Conservation (phyloP, 2,329 filamentous ascomycete species). For the Aspergillus sergii region DNA sequence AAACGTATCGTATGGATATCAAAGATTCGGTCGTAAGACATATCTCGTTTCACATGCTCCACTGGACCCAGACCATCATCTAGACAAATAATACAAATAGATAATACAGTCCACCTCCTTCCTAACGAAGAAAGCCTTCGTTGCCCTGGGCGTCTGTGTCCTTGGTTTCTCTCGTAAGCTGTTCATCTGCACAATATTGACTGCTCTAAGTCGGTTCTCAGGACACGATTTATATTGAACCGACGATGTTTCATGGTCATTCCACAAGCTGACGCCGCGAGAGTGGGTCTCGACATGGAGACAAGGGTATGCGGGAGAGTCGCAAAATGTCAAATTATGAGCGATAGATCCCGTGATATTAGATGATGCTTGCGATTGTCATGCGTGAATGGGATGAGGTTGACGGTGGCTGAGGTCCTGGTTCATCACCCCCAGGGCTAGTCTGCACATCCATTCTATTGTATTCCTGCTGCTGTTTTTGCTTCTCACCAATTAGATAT, state of each 20-base stretch:
- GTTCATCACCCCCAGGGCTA: constrained; percentile 22
- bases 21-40: constrained; percentile 14
- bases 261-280: not conserved
- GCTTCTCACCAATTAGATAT: constrained; percentile 55
- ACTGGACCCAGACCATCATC: not conserved
- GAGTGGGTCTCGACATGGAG: not conserved
- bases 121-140: not conserved
- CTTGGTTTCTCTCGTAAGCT: not conserved
- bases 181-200: not conserved
- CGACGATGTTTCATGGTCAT: not conserved
- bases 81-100: constrained; percentile 9
- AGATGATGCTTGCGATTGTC: constrained; percentile 52
- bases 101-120: not conserved
- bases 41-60: constrained; percentile 25
- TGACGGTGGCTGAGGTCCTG: constrained; percentile 28
- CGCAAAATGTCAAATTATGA: not conserved
- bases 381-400: constrained; percentile 44
- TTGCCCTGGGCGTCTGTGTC: not conserved
- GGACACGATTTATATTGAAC: not conserved
- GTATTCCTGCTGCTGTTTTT: constrained; percentile 29
- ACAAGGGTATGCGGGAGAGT: not conserved
- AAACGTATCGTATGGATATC: constrained; percentile 4
- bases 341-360: constrained; percentile 10
- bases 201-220: not conserved
- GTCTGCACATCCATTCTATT: constrained; percentile 40